Conservation (phyloP, 116 monocot genomes). For the Dioscorea cayenensis region DNA sequence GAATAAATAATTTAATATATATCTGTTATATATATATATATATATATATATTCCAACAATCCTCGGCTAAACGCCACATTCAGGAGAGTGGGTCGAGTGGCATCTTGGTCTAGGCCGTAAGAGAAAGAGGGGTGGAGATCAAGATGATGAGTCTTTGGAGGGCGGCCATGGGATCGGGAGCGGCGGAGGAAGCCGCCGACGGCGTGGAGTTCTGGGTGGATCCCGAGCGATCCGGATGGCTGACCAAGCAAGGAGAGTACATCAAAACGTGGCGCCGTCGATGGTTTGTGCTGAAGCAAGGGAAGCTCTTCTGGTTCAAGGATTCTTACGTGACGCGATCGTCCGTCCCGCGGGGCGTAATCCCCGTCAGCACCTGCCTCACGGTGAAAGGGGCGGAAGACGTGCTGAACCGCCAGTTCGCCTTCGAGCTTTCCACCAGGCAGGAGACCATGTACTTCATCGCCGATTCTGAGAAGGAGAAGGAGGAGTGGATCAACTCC, state of each 20-base stretch:
- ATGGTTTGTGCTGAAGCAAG: slow-evolving; percentile 98
- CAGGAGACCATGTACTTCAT: slow-evolving; percentile 97
- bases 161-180: slow-evolving; percentile 22
- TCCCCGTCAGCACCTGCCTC: slow-evolving; percentile 83
- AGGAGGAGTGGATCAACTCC: slow-evolving; percentile 99
- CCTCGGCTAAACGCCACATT: no score
- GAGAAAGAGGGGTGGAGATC: no score
- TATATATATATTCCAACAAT: no score
- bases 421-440: slow-evolving; percentile 83
- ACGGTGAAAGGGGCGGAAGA: slow-evolving; percentile 99
- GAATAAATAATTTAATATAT: no score
- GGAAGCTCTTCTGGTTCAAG: slow-evolving; percentile 99
- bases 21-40: no score
- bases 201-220: slow-evolving; percentile 85
- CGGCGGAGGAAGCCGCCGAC: slow-evolving; percentile 15
- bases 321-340: slow-evolving; percentile 57
- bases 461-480: slow-evolving; percentile 99
- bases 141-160: slow-evolving; percentile 35
- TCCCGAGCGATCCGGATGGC: slow-evolving; percentile 84
- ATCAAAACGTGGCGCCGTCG: slow-evolving; percentile 97
- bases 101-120: no score
- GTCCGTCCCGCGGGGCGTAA: slow-evolving; percentile 79
- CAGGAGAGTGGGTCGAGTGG: no score
- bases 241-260: slow-evolving; percentile 98
- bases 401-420: slow-evolving; percentile 74